Conservation (phyloP, 2,329 filamentous ascomycete genomes). For the Cladophialophora yegresii region DNA sequence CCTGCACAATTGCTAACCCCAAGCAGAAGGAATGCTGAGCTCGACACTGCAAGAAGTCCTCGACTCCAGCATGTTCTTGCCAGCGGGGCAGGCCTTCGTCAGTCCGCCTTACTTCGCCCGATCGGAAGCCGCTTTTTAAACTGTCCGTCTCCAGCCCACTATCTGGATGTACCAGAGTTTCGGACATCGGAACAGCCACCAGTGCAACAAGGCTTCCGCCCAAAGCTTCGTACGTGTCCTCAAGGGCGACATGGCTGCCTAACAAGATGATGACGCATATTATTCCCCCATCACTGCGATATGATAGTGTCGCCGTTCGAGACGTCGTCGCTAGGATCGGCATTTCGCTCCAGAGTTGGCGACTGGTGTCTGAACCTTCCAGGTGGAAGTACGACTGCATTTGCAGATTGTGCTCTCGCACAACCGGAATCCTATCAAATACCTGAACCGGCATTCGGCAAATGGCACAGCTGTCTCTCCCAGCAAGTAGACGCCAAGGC, state of each 20-base stretch:
- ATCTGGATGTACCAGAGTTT: neutral
- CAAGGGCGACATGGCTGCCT: slow-evolving; percentile 52
- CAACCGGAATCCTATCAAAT: slow-evolving; percentile 51
- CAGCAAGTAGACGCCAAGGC: slow-evolving; percentile 46
- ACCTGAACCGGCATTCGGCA: slow-evolving; percentile 50
- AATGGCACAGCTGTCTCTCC: slow-evolving; percentile 43
- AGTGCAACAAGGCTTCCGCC: slow-evolving; percentile 59
- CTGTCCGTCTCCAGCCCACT: neutral
- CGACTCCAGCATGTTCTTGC: neutral
- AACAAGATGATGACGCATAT: slow-evolving; percentile 54
- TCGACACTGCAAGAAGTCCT: slow-evolving; percentile 18
- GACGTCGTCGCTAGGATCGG: slow-evolving; percentile 47
- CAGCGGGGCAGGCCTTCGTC: slow-evolving; percentile 26
- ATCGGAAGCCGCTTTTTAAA: slow-evolving; percentile 6
- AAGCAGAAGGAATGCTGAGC: slow-evolving; percentile 23
- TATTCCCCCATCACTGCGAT: slow-evolving; percentile 49
- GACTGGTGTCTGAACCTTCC: slow-evolving; percentile 37
- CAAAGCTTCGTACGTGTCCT: slow-evolving; percentile 54
- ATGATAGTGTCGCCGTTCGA: slow-evolving; percentile 42
- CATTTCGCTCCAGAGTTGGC: slow-evolving; percentile 49
- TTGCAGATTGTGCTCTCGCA: slow-evolving; percentile 59
- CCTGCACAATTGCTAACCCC: slow-evolving; percentile 26
- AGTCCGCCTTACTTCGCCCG: slow-evolving; percentile 16
- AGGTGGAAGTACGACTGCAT: slow-evolving; percentile 63
- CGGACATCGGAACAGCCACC: slow-evolving; percentile 40